Conservation (phyloP, 108 stramenopile genomes). For the Discostella pseudostelligera region DNA sequence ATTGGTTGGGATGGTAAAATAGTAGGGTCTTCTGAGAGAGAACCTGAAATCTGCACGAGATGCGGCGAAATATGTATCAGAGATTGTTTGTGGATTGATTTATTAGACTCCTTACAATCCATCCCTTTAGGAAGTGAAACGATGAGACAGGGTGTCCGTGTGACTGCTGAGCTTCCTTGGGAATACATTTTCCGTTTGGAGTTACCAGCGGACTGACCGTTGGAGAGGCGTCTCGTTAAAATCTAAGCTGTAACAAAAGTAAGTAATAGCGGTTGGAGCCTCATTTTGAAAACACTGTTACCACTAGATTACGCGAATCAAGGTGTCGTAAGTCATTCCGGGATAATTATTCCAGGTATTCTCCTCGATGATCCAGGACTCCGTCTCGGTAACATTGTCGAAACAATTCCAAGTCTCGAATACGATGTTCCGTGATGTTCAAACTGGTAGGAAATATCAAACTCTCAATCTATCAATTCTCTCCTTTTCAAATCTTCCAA, state of each 20-base stretch:
- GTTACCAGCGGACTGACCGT: too few relatives aligned
- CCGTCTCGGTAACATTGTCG: neutral
- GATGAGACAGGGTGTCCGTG: constrained; percentile 10
- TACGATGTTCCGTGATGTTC: too few relatives aligned
- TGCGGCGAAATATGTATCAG: neutral
- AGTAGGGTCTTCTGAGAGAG: neutral
- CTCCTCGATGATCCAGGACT: too few relatives aligned
- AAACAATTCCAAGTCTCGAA: too few relatives aligned
- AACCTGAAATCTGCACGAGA: neutral
- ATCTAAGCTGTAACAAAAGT: too few relatives aligned
- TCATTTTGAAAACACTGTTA: too few relatives aligned
- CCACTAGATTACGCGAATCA: too few relatives aligned
- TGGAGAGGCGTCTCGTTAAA: too few relatives aligned
- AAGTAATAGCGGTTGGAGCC: too few relatives aligned
- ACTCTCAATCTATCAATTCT: constrained; percentile 50
- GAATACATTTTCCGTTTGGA: constrained; percentile 4
- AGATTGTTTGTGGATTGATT: constrained; percentile 22
- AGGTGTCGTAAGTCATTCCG: too few relatives aligned
- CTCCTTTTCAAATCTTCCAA: constrained; percentile 54
- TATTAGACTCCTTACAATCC: constrained; percentile 20
- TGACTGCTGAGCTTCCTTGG: constrained; percentile 31
- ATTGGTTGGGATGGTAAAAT: neutral
- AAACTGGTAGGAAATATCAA: too few relatives aligned
- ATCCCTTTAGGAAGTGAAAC: constrained; percentile 18
- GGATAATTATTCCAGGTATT: too few relatives aligned